phyloP scores from a whole-genome alignment of 2,329 filamentous ascomycete species.

The Pseudodiploospora longispora region DNA sequence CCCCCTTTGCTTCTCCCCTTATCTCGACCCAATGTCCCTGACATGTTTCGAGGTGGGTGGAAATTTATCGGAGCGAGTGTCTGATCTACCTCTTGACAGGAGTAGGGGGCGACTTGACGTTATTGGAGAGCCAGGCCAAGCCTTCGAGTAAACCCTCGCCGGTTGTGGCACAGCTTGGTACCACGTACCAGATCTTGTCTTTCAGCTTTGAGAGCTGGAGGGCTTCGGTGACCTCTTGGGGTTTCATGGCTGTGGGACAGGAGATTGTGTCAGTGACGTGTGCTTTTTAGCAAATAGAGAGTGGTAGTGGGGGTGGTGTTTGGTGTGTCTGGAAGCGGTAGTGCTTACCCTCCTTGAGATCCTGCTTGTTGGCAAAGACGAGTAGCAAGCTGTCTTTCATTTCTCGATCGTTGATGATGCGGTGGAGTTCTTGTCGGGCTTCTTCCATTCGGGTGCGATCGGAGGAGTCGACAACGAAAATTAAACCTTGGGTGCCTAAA shows the following conservation, averaged over 20 bases:
- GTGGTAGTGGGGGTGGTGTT: neutral
- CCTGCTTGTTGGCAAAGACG: slow-evolving; percentile 99
- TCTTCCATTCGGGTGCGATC: slow-evolving; percentile 89
- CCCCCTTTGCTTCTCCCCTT: too few relatives aligned
- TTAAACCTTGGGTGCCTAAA: slow-evolving; percentile 86
- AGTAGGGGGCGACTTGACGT: slow-evolving; percentile 59
- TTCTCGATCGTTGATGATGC: slow-evolving; percentile 96
- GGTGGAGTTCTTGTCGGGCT: slow-evolving; percentile 85
- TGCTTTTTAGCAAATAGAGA: neutral
- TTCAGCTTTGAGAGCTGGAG: slow-evolving; percentile 70
- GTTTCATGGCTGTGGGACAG: slow-evolving; percentile 58
- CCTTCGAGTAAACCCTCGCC: slow-evolving; percentile 77
- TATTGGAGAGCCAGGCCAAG: slow-evolving; percentile 75
- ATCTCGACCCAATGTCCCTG: too few relatives aligned
- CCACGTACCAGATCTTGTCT: slow-evolving; percentile 79
- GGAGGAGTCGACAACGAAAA: slow-evolving; percentile 96
- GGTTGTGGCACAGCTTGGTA: slow-evolving; percentile 73
- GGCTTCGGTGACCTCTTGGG: slow-evolving; percentile 69
- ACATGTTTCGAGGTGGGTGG: too few relatives aligned
- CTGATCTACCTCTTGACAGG: slow-evolving; percentile 44
- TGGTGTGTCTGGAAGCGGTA: neutral
- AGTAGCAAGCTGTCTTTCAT: slow-evolving; percentile 92
- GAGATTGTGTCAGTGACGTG: neutral
- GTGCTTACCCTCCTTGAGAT: slow-evolving; percentile 67
- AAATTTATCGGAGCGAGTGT: too few relatives aligned